Evolutionary conservation across 305 asterid genomes (phyloP).

Genomic region (Lippia alba): DNA sequence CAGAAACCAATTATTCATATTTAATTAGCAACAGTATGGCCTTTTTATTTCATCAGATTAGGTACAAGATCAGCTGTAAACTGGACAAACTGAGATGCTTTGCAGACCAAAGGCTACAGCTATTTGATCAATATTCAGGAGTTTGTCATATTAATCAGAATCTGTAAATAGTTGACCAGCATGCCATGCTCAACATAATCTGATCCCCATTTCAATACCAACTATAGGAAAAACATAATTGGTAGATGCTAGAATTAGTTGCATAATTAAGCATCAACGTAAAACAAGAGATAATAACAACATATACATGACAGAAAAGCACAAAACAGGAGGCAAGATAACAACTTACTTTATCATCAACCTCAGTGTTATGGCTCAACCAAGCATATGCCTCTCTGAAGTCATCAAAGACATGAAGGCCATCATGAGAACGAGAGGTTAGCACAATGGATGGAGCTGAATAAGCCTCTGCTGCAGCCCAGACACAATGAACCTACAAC

Average conservation of each 20-base stretch:
- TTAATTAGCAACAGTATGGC: not conserved
- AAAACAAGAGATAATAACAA: not conserved
- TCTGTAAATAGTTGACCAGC: not conserved
- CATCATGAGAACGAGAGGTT: slow-evolving; percentile 83
- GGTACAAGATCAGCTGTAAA: not conserved
- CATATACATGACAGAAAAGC: not conserved
- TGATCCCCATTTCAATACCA: not conserved
- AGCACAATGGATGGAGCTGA: slow-evolving; percentile 98
- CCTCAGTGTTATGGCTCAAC: slow-evolving; percentile 98
- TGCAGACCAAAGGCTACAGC: not conserved
- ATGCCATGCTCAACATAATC: not conserved
- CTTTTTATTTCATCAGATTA: not conserved
- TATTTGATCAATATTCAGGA: not conserved
- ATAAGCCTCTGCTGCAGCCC: slow-evolving; percentile 99
- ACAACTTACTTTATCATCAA: slow-evolving; percentile 87
- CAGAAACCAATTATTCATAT: too few species aligned
- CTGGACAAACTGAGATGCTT: not conserved
- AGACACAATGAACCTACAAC: slow-evolving; percentile 91
- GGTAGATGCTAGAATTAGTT: not conserved
- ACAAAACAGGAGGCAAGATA: slow-evolving; percentile 14
- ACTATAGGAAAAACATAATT: not conserved
- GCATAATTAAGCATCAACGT: not conserved
- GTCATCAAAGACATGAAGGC: slow-evolving; percentile 98
- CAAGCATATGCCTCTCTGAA: slow-evolving; percentile 99
- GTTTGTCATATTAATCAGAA: not conserved